Evolutionary conservation across 768 basidiomycete genomes (phyloP).

Genomic region (Leucocoprinus sp.): DNA sequence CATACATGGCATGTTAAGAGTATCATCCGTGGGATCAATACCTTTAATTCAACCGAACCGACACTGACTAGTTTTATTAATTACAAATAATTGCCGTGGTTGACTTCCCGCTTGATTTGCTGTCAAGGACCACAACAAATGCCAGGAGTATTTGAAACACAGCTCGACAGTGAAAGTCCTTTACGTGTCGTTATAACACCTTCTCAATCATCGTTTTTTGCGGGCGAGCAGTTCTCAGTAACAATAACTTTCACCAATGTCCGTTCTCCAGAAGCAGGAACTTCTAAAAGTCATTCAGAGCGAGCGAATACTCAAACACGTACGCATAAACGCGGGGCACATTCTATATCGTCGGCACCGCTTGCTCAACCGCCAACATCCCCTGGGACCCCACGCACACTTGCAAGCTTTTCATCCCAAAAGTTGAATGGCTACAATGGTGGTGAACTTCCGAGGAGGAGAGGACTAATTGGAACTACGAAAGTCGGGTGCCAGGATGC

Average conservation of each 20-base stretch:
- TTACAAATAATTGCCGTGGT: no score
- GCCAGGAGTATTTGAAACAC: slow-evolving; percentile 2
- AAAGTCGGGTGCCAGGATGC: slow-evolving; percentile 16
- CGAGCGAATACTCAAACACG: slow-evolving; percentile 11
- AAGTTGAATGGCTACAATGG: slow-evolving; percentile 9
- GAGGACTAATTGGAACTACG: slow-evolving; percentile 51
- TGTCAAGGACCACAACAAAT: no score
- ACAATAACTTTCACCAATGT: slow-evolving; percentile 85
- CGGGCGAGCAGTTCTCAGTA: slow-evolving; percentile 81
- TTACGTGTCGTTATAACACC: slow-evolving; percentile 69
- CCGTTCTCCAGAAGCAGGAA: slow-evolving; percentile 40
- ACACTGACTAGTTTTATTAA: no score
- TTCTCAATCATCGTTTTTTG: slow-evolving; percentile 84
- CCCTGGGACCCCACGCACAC: slow-evolving; percentile 48
- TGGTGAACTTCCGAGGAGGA: slow-evolving; percentile 17
- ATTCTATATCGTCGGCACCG: slow-evolving; percentile 79
- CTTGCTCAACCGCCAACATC: slow-evolving; percentile 78
- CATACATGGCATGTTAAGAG: not conserved
- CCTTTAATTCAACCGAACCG: no score
- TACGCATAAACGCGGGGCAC: slow-evolving; percentile 57
- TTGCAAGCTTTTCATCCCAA: slow-evolving; percentile 17
- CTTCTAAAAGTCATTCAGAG: slow-evolving; percentile 16
- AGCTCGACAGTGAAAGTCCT: not conserved
- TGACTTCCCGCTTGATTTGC: no score
- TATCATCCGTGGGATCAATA: no score